Base-by-base conservation (phyloP, 163 green algal species). In the Scenedesmus sp. region DNA sequence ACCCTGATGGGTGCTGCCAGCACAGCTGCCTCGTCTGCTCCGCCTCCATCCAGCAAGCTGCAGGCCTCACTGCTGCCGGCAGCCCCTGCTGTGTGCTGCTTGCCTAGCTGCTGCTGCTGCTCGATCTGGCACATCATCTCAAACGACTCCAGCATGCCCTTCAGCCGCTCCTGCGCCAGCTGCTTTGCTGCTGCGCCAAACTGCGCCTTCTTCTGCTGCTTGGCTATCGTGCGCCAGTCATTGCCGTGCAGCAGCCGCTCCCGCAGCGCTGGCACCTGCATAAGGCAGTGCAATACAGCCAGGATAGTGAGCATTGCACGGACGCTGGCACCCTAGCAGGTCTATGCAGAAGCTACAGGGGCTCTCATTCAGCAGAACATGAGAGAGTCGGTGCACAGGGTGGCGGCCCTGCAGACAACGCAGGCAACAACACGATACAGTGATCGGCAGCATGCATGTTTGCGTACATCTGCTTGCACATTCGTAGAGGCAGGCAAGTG, bases 211-310 rank as follows among this genome's bases (percentile, higher is more conserved):
- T 60, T 79, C 57, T 93, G 87, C 59, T 84, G 20, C 18, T 90
- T 73, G 2, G 95, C 95, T 52, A 97, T 60, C 60, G 60, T 62
- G 26, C 16, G 79, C 95, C 95, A 97, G 89, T 96, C 94, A 8
- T 86, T 82, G 55, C 93, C 91, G 8, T 82, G 59, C 81, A 97
- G 83, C 82, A 98, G 76, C 1, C 57, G 57, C 55, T 96, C 90
- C 0, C 96, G 92, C 3, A 97, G 88, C 60, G 81, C 86, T 0
- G 96, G 97, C 57, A 98, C 96, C 94, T 96, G 89, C 66, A 70
- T 7, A 23, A 5, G 34, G 77, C 88, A 86, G 57, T 1, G 59
- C 8, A n/a, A 3, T 20, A 6, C 67, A 79, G 12, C 67, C 16
- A 26, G 5, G 16, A 9, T 79, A 9, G 67, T 79, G 10, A 73